Base-by-base conservation (phyloP, 2,329 filamentous ascomycete genomes). In the Pestalotiopsis sp. region DNA sequence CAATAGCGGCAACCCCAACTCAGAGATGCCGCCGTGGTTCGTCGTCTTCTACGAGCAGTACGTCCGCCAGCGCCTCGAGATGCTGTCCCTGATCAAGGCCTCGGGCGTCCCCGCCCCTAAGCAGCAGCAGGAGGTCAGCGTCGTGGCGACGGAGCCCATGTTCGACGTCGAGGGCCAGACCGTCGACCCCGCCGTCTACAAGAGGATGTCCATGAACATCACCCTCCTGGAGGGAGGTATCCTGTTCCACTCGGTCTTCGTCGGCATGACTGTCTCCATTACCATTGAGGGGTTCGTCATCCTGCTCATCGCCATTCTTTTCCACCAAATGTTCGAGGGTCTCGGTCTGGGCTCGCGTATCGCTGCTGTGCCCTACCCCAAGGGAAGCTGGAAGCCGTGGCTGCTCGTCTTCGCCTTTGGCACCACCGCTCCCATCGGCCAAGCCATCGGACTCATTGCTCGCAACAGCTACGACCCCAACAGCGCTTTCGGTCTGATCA, bases 201-300 rank as follows among this genome's bases (percentile, higher is more conserved):
- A 88, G 75, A 91, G 89, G 74, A 87, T 90, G 77, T 86, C 92
- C 2, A 84, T 93, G 73, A 92, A 94, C 79, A 93, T 93, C 72
- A 87, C 92, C 4, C 85, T 94, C 2, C 86, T 94, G 4, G 92
- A 94, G 78, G 90, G 92, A 68, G 92, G 92, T 70, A 94, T 94
- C 71, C 83, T 94, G 12, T 94, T 94, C 77, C 92, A 94, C 80
- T 92, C 90, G 70, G 87, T 94, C 69, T 93, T 93, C 77, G 91
- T 93, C 68, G 91, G 91, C 68, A 91, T 93, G 85, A 92, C 91
- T 0, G 81, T 93, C 31, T 91, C 89, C 31, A 91, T 93, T 71
- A 90, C 90, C 23, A 87, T 88, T 1, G 88, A 91, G 1, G 87
- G 89, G 3, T 93, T 92, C 77, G 79, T 90, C 67, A 83, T 93